Evolutionary conservation across 2,329 filamentous ascomycete species (phyloP).

Genomic region (Cytospora schulzeri): DNA sequence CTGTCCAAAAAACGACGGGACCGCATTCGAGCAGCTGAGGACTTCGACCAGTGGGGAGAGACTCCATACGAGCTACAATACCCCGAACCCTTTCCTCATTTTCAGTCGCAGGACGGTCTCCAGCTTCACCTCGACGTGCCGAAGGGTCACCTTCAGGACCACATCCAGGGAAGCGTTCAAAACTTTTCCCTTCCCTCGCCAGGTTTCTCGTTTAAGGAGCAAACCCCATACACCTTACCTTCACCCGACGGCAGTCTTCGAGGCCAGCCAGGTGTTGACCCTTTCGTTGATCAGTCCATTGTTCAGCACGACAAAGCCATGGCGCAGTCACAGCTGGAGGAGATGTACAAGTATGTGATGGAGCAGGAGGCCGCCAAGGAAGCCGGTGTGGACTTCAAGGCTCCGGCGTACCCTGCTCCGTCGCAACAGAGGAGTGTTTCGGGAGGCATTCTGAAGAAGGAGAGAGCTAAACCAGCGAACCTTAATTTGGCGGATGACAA

Average conservation of each 20-base stretch:
- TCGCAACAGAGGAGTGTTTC: slow-evolving; percentile 32
- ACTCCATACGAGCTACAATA: slow-evolving; percentile 44
- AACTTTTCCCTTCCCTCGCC: slow-evolving; percentile 56
- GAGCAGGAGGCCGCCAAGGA: slow-evolving; percentile 76
- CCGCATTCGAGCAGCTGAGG: slow-evolving; percentile 55
- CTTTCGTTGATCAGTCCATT: slow-evolving; percentile 75
- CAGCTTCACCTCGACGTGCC: slow-evolving; percentile 24
- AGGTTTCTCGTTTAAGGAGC: slow-evolving; percentile 32
- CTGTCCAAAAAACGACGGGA: slow-evolving; percentile 59
- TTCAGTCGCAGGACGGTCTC: slow-evolving; percentile 33
- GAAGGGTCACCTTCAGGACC: slow-evolving; percentile 26
- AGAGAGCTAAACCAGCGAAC: slow-evolving; percentile 51
- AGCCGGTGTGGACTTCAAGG: slow-evolving; percentile 53
- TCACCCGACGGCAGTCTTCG: slow-evolving; percentile 50
- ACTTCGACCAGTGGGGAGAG: slow-evolving; percentile 46
- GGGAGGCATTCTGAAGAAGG: slow-evolving; percentile 44
- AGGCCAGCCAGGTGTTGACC: slow-evolving; percentile 62
- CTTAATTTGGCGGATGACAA: slow-evolving; percentile 49
- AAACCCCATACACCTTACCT: slow-evolving; percentile 47
- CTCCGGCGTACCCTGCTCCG: slow-evolving; percentile 41
- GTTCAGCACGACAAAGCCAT: slow-evolving; percentile 73
- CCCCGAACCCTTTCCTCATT: slow-evolving; percentile 31
- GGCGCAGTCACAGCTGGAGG: slow-evolving; percentile 81
- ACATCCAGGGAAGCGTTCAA: slow-evolving; percentile 42
- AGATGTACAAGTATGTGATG: slow-evolving; percentile 90